Base-by-base conservation (phyloP, 352 stramenopile species). In the Phytophthora ohioensis region DNA sequence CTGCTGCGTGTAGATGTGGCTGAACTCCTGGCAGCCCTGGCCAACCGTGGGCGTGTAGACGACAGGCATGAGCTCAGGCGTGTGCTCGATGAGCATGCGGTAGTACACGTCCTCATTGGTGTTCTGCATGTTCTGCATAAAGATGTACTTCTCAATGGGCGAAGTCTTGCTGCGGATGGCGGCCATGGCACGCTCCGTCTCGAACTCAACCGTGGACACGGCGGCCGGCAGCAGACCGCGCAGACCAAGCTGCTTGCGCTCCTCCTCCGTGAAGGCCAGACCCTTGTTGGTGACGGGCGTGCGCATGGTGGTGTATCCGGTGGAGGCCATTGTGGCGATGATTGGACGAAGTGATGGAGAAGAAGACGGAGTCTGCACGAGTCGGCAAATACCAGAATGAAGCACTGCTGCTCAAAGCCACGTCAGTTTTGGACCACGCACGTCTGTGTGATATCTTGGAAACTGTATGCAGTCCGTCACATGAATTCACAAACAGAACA, bases 21-120 rank as follows among this genome's bases (percentile, higher is more conserved):
- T 95, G 81, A 98, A 98, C 78, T 97, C 85, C 58, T 92, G 59
- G 73, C 91, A 97, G 31, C 82, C 90, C 56, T 98, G 91, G 46
- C 97, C 97, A 0, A 99, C 97, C 3, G 96, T 99, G 13, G 97
- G 97, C 6, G 97, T 99, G 81, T 99, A 99, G 61, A 99, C 97
- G 38, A 99, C 90, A 7, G 97, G 97, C 82, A 98, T 97, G 68
- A 98, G 90, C 85, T 98, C 91, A 21, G 80, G 72, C 47, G 92
- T 97, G 84, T 98, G 75, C 49, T 94, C 76, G 21, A 94, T 81
- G 6, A 98, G 79, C 60, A 98, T 79, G 45, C 86, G 88, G 82
- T 98, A 98, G 91, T 97, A 98, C 45, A 98, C 82, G 56, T 90
- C 76, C 67, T 97, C 90, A 68, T 97, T 97, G 41, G 76, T 79